Conservation (phyloP, 1,284 basidiomycete species). For the Kalmanozyma brasiliensis region DNA sequence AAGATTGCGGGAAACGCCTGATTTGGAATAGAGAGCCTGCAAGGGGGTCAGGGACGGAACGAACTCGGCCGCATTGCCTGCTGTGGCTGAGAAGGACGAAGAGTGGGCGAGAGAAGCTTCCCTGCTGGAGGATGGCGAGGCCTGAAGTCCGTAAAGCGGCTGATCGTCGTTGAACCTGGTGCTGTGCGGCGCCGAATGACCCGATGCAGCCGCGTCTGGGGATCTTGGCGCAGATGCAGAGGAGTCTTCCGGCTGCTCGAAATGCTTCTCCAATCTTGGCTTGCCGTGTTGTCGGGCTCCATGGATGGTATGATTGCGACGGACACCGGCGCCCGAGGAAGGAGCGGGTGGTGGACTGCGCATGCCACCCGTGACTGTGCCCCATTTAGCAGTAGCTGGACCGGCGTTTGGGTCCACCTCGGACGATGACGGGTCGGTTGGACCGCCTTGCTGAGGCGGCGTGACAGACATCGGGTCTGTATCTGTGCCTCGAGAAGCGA, state of each 20-base stretch:
- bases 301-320: conserved; percentile 50
- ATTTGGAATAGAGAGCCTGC: conserved; percentile 47
- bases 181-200: not conserved
- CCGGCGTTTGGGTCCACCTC: conserved; percentile 7
- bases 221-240: not conserved
- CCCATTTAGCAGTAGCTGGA: conserved; percentile 31
- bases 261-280: conserved; percentile 47
- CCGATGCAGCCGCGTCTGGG: not conserved
- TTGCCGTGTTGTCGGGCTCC: conserved; percentile 41
- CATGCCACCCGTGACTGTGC: conserved; percentile 36
- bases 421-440: conserved; percentile 2
- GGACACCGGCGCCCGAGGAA: conserved; percentile 41
- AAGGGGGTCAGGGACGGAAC: conserved; percentile 29
- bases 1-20: conserved; percentile 42
- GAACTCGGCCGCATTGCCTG: conserved; percentile 17
- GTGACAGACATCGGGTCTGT: conserved; percentile 26
- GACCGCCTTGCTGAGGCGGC: conserved; percentile 15
- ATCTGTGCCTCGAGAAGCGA: not conserved
- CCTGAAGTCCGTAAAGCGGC: not conserved
- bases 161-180: not conserved
- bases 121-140: not conserved
- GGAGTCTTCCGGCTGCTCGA: conserved; percentile 46
- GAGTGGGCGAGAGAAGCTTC: conserved; percentile 8
- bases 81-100: conserved; percentile 17
- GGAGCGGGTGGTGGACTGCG: conserved; percentile 45